Conservation (phyloP, 192 early-diverging fungal species). For the Phlyctochytrium planicorne region DNA sequence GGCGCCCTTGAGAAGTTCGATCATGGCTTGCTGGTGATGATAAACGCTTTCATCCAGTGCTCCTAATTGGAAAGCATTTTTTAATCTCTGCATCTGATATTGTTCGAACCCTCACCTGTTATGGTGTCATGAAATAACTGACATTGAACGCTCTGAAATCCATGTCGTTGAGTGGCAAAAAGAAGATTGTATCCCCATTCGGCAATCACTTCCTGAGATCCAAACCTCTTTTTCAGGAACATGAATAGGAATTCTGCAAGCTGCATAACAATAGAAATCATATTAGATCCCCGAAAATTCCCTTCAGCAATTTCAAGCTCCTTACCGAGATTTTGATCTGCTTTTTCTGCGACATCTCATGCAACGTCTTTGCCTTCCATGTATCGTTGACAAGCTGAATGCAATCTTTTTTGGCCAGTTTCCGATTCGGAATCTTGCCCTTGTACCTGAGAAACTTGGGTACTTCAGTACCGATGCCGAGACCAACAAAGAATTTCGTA, state of each 20-base stretch:
- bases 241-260: conserved; percentile 54
- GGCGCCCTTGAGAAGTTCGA: conserved; percentile 41
- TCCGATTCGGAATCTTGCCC: conserved; percentile 51
- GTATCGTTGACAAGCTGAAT: conserved; percentile 46
- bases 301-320: not conserved
- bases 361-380: conserved; percentile 54
- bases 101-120: not conserved
- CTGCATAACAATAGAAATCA: not conserved
- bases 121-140: conserved; percentile 1
- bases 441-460: conserved; percentile 52
- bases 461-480: conserved; percentile 33
- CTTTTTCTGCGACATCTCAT: conserved; percentile 27
- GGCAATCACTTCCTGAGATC: conserved; percentile 48
- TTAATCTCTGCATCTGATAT: conserved; percentile 5
- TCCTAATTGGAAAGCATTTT: conserved; percentile 27
- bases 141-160: conserved; percentile 12
- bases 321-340: not conserved
- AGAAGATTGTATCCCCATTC: conserved; percentile 63
- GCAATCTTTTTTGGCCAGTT: conserved; percentile 37
- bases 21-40: conserved; percentile 32
- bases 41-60: conserved; percentile 41
- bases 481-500: conserved; percentile 23
- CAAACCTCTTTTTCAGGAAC: conserved; percentile 61
- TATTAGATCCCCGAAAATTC: conserved; percentile 5
- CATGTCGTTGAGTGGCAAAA: conserved; percentile 37